Evolutionary conservation across 1,284 basidiomycete genomes (phyloP).

Genomic region (Gastroboletus turbinatus): DNA sequence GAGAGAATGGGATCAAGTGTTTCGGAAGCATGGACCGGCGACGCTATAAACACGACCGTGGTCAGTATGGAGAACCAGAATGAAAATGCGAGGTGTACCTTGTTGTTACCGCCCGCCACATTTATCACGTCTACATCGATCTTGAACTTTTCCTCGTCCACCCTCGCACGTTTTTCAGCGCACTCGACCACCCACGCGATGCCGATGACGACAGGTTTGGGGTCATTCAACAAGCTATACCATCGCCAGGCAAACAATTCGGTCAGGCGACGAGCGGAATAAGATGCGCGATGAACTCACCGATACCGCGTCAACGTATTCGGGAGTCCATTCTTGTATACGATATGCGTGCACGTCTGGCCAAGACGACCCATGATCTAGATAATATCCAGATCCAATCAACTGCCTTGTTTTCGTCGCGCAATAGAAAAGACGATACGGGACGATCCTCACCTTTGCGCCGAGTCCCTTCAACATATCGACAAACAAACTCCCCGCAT

Average conservation of each 20-base stretch:
- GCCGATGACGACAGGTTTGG: constrained; percentile 77
- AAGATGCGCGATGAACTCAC: constrained; percentile 38
- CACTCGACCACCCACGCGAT: constrained; percentile 93
- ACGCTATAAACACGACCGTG: constrained; percentile 34
- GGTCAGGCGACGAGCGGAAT: neutral
- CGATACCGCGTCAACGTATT: constrained; percentile 77
- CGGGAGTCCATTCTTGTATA: constrained; percentile 85
- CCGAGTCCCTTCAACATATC: constrained; percentile 84
- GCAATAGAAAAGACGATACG: neutral
- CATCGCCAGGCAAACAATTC: neutral
- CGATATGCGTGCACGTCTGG: constrained; percentile 85
- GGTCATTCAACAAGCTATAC: constrained; percentile 57
- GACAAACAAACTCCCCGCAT: constrained; percentile 79
- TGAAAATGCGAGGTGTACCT: constrained; percentile 47
- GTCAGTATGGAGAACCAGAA: neutral
- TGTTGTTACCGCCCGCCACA: constrained; percentile 63
- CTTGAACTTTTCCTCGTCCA: constrained; percentile 67
- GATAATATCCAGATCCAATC: neutral
- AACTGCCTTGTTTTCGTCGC: neutral
- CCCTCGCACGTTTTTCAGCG: constrained; percentile 63
- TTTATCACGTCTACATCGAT: constrained; percentile 71
- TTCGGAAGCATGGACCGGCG: constrained; percentile 71
- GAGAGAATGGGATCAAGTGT: constrained; percentile 40
- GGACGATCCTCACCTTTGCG: constrained; percentile 63
- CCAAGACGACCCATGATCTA: constrained; percentile 64